These are phyloP conservation scores for Glycine latifolia DNA, from an alignment of 306 rosid species.

Conservation along the genomic window DNA sequence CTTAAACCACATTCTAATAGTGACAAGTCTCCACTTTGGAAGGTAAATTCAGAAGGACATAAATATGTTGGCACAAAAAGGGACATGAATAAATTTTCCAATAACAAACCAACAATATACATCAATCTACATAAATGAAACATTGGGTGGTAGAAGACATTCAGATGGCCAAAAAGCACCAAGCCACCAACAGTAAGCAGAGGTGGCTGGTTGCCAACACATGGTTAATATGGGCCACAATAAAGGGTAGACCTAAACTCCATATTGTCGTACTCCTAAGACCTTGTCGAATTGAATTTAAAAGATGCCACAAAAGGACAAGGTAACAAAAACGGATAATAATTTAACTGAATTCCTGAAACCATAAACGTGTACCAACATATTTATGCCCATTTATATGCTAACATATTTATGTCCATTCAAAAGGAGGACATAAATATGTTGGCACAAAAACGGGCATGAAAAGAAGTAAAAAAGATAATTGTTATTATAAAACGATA, in stretches of 20 bases:
- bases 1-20: conserved; percentile 10
- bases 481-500: too few relatives aligned
- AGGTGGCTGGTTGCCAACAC: conserved; percentile 26
- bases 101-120: not conserved
- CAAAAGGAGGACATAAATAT: too few relatives aligned
- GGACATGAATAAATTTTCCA: not conserved
- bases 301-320: conserved; percentile 12
- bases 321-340: not conserved
- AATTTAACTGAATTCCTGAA: conserved; percentile 10
- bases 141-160: not conserved
- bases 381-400: too few relatives aligned
- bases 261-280: conserved; percentile 9
- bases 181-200: not conserved
- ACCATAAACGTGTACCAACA: too few relatives aligned
- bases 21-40: not conserved
- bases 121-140: not conserved
- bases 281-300: not conserved
- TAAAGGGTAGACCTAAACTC: not conserved
- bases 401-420: too few relatives aligned
- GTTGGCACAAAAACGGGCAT: too few relatives aligned
- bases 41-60: not conserved
- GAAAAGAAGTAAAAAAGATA: too few relatives aligned
- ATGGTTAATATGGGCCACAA: not conserved
- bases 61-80: not conserved
- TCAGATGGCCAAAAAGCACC: not conserved